Percentiles rank a stretch among this genome's conserved stretches.
These are phyloP conservation scores for Fusarium sarcochroum DNA, from an alignment of 2,329 filamentous ascomycete genomes.

Conservation along the genomic window DNA sequence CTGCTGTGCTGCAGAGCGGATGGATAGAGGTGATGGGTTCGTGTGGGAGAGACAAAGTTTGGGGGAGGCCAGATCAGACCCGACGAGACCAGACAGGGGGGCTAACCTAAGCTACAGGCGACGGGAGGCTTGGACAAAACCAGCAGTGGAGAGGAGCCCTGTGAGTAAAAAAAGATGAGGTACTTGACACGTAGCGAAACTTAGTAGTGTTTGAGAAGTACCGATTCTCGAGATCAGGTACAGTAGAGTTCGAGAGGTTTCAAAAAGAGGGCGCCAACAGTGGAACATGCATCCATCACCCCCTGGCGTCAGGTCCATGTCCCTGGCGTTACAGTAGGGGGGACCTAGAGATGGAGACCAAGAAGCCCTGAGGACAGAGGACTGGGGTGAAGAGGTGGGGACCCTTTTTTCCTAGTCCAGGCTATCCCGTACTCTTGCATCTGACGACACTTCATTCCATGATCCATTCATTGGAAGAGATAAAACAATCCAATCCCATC, in stretches of 20 bases:
- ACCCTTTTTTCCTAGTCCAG: background rate
- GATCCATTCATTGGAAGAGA: constrained; percentile 21
- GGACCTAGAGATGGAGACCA: constrained; percentile 18
- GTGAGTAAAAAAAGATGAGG: background rate
- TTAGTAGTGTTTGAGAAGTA: constrained; percentile 11
- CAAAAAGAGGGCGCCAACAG: constrained; percentile 42
- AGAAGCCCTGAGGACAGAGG: constrained; percentile 13
- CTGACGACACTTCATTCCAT: constrained; percentile 34
- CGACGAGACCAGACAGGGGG: constrained; percentile 34
- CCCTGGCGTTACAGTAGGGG: constrained; percentile 34
- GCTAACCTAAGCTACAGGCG: constrained; percentile 19
- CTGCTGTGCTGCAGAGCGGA: constrained; percentile 26
- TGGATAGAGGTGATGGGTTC: constrained; percentile 33
- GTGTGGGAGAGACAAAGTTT: constrained; percentile 41
- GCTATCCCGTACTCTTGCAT: constrained; percentile 7
- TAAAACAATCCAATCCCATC: constrained; percentile 16
- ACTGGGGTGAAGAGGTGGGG: constrained; percentile 8
- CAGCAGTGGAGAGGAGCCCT: constrained; percentile 25
- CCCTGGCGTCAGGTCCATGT: constrained; percentile 39
- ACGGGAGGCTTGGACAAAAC: constrained; percentile 40
- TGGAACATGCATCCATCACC: constrained; percentile 29
- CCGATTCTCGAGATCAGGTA: constrained; percentile 3
- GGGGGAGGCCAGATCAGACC: constrained; percentile 43
- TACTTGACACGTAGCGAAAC: constrained; percentile 20
- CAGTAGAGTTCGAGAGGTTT: constrained; percentile 39